Conservation (phyloP, 179 eudicot genomes). For the Patellifolia procumbens region DNA sequence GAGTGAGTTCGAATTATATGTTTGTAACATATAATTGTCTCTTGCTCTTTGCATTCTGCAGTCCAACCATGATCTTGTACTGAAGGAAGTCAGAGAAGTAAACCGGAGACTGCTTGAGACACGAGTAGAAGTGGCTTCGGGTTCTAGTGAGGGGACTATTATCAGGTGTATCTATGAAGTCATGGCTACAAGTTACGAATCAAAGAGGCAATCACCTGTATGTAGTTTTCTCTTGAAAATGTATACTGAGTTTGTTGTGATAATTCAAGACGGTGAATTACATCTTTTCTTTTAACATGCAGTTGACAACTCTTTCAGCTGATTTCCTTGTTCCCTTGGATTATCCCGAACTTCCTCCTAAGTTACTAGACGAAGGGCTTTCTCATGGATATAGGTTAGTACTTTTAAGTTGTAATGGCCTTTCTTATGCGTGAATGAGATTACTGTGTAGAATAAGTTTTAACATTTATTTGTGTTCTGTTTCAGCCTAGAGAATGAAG, state of each 20-base stretch:
- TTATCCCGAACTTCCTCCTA: constrained; percentile 26
- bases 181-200: background rate
- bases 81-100: constrained; percentile 12
- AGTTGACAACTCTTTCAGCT: constrained; percentile 18
- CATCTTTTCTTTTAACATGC: background rate
- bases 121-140: constrained; percentile 6
- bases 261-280: background rate
- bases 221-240: constrained; percentile 3
- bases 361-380: constrained; percentile 7
- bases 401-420: background rate
- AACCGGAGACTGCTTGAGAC: constrained; percentile 7
- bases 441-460: too few relatives aligned
- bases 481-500: too few relatives aligned
- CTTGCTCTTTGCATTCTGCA: background rate
- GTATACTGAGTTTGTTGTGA: background rate
- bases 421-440: too few relatives aligned
- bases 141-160: constrained; percentile 20
- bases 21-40: background rate
- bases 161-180: constrained; percentile 22
- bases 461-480: too few relatives aligned
- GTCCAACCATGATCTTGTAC: constrained; percentile 8
- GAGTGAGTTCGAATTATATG: background rate
- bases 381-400: constrained; percentile 11
- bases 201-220: too few relatives aligned
- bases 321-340: constrained; percentile 25